Percentiles rank a stretch among this genome's conserved stretches.
Evolutionary conservation across 805 yeast genomes (phyloP).

Genomic region (Ogataea paradorogensis): DNA sequence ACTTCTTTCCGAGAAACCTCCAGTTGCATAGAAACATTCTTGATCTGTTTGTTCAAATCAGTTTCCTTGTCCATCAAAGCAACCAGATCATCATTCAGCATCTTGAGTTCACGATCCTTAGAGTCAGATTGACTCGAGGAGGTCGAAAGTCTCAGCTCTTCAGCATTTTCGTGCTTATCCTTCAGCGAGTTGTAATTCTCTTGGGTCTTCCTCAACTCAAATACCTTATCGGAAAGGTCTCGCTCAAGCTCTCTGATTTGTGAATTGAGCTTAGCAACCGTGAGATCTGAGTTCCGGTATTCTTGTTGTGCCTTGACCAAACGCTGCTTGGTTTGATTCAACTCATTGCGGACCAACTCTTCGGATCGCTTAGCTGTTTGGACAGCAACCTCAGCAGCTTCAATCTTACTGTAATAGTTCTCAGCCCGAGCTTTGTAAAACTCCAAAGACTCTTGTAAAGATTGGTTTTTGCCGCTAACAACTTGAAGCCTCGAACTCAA

Average conservation of each 20-base stretch:
- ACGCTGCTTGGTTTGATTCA: slow-evolving; percentile 46
- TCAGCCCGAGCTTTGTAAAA: slow-evolving; percentile 72
- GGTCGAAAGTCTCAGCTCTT: slow-evolving; percentile 34
- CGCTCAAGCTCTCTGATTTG: slow-evolving; percentile 53
- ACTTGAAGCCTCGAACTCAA: slow-evolving; percentile 57
- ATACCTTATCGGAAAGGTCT: slow-evolving; percentile 52
- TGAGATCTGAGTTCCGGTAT: slow-evolving; percentile 49
- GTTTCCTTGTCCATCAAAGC: slow-evolving; percentile 63
- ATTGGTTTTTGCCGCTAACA: slow-evolving; percentile 51
- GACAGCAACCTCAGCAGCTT: slow-evolving; percentile 73
- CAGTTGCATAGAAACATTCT: slow-evolving; percentile 56
- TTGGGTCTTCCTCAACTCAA: slow-evolving; percentile 50
- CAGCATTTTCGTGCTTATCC: slow-evolving; percentile 48
- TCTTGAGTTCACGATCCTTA: slow-evolving; percentile 50
- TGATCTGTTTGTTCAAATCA: slow-evolving; percentile 58
- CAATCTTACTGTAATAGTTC: slow-evolving; percentile 67
- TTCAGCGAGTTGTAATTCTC: slow-evolving; percentile 48
- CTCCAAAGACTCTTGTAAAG: slow-evolving; percentile 52
- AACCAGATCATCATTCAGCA: slow-evolving; percentile 51
- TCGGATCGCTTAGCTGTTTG: slow-evolving; percentile 62
- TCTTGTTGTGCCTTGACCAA: slow-evolving; percentile 51
- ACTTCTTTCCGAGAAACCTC: slow-evolving; percentile 51
- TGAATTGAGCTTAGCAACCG: slow-evolving; percentile 50
- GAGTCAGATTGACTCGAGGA: slow-evolving; percentile 28
- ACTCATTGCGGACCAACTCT: slow-evolving; percentile 48